phyloP scores from a whole-genome alignment of 179 eudicot species.

The Drosera spatulata region DNA sequence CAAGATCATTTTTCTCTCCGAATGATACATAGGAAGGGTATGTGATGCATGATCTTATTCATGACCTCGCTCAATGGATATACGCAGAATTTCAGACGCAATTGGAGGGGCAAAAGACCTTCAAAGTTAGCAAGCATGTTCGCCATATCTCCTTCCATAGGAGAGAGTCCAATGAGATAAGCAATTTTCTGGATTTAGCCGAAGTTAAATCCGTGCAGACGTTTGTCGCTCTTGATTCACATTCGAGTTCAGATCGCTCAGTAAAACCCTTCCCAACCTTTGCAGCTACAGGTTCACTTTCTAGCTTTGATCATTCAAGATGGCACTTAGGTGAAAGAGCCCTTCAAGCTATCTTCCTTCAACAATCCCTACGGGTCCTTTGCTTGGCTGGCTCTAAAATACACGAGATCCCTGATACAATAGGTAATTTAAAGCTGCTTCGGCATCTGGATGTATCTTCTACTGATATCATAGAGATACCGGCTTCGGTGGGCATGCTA shows the following conservation, averaged over 20 bases:
- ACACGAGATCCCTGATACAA: slow-evolving; percentile 1
- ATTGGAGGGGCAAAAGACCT: neutral
- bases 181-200: neutral
- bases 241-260: neutral
- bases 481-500: slow-evolving; percentile 6
- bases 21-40: neutral
- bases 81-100: neutral
- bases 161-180: neutral
- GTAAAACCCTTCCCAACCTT: too few species aligned
- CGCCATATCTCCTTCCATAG: slow-evolving; percentile 5
- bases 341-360: neutral
- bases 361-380: slow-evolving; percentile 4
- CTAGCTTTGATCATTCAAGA: neutral
- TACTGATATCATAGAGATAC: slow-evolving; percentile 4
- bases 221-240: neutral
- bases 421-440: slow-evolving; percentile 9
- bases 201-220: slow-evolving; percentile 7
- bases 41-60: slow-evolving; percentile 4
- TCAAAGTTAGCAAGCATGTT: neutral
- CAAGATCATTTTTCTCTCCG: slow-evolving; percentile 13
- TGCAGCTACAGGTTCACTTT: too few species aligned
- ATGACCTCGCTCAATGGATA: slow-evolving; percentile 10
- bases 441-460: slow-evolving; percentile 13
- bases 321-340: neutral
- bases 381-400: slow-evolving; percentile 3